Percentiles rank a stretch among this genome's conserved stretches.
Conservation (phyloP, 2,329 filamentous ascomycete species). For the Penicillium sp. region DNA sequence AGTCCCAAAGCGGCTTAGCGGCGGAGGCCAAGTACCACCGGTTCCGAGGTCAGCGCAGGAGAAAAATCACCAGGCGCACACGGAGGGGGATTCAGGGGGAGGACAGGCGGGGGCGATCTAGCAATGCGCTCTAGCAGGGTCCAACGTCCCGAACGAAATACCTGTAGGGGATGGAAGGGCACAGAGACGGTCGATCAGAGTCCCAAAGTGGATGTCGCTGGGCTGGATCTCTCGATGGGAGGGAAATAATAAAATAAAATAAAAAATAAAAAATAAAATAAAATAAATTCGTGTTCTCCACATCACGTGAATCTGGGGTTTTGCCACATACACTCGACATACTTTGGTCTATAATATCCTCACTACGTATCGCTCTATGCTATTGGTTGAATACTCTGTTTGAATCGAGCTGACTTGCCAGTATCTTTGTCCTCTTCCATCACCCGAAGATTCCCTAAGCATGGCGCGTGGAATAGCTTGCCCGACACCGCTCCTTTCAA, state of each 20-base stretch:
- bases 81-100: conserved; percentile 20
- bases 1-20: conserved; percentile 20
- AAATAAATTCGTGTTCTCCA: conserved; percentile 20
- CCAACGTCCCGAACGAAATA: neutral
- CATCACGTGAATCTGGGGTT: conserved; percentile 21
- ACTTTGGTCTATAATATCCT: neutral
- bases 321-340: conserved; percentile 1
- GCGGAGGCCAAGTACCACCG: conserved; percentile 20
- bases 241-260: conserved; percentile 18
- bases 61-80: conserved; percentile 21
- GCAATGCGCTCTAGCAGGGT: conserved; percentile 1
- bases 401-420: conserved; percentile 16
- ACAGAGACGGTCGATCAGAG: conserved; percentile 16
- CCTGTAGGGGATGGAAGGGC: conserved; percentile 8
- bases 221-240: conserved; percentile 23
- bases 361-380: too few relatives aligned
- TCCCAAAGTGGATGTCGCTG: conserved; percentile 22
- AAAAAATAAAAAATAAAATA: conserved; percentile 17
- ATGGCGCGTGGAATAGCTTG: conserved; percentile 53
- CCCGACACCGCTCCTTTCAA: conserved; percentile 47
- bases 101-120: conserved; percentile 1
- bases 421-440: conserved; percentile 16
- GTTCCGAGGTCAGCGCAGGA: conserved; percentile 19
- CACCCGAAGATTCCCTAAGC: conserved; percentile 40
- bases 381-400: neutral